Evolutionary conservation across 83 land plant species (phyloP), one percentile per base, ranked within the genome.

Genomic region (Diphasiastrum complanatum): DNA sequence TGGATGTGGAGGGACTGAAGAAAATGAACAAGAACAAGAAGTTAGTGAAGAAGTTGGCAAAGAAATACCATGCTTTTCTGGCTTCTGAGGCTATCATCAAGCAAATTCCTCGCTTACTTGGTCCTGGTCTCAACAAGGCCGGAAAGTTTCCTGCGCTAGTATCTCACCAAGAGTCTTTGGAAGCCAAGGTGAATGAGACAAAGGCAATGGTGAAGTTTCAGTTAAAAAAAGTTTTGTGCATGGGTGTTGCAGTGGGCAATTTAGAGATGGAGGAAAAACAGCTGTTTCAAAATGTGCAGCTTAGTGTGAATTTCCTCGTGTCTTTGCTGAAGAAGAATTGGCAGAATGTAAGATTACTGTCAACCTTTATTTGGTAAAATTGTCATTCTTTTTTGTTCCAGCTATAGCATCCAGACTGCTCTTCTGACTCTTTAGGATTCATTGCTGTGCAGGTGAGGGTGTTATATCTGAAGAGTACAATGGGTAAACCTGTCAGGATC

Each of bases 181-280:
- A 83, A 50, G 55, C 66, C 0, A 83, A 83, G 41, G 85, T 83
- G 0, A 83, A 83, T 59, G 87, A 83, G 56, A 81, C 79, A 28
- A 83, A 83, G 56, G 87, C 81, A 1, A 86, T 62, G 41, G 80
- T 84, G 4, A 86, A 86, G 71, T 86, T 86, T 49, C 89, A 86
- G 61, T 45, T 86, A 57, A 84, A 85, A 75, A 85, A 85, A 66
- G 91, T 85, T 23, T 77, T 85, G 25, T 85, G 91, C 70, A 85
- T 85, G 90, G 90, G 90, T 26, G 90, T 85, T 65, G 90, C 90
- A 55, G 87, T 85, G 2, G 90, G 90, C 1, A 86, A 86, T 57
- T 61, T 58, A 24, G 67, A 61, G 11, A 86, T 86, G 91, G 91
- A 86, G 62, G 91, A 86, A 69, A 86, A 86, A 60, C 88, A 86